Base-by-base conservation (phyloP, 2,329 filamentous ascomycete species). In the Trichoderma asperellum region DNA sequence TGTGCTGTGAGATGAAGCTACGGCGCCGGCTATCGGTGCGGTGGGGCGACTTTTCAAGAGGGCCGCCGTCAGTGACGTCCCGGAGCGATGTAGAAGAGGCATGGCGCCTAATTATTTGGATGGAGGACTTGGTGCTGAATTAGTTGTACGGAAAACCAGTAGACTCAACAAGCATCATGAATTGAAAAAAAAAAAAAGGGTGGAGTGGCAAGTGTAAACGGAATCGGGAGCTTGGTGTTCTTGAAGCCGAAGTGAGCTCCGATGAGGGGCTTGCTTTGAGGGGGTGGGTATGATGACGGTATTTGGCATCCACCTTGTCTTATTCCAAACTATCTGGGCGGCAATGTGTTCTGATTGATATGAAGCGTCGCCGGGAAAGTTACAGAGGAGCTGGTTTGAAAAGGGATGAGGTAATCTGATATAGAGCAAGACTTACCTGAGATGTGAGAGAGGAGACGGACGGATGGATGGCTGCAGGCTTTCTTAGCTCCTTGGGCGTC, bases 51-150 rank as follows among this genome's bases (percentile, higher is more conserved):
- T 73, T 68, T 70, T 75, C 56, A 64, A 74, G 43, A 78, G 52
- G 52, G 71, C 70, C 55, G 71, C 70, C 55, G 73, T 73, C 29
- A 74, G 62, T 14, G 72, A 74, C 43, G 75, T 71, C 70, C 72
- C 73, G 29, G 75, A 71, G 14, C 73, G 75, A 27, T 73, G 74
- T 18, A 78, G 65, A 34, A 77, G 58, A 47, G 73, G 34, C 76
- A 78, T 78, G 65, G 8, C 21, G 55, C n/a, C 35, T 59, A 24
- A 24, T 32, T 49, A 67, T 59, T 59, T 43, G 55, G 24, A 24
- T 16, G 12, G 47, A 24, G 37, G 55, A 40, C 37, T 32, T 12
- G 2, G 37, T 53, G 8, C 37, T 27, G 68, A 27, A 43, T 69
- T 35, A 55, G 59, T 55, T 32, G 29, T n/a, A 43, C 37, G 53